Conservation (phyloP, 495 filamentous ascomycete genomes). For the Endocarpon pusillum region DNA sequence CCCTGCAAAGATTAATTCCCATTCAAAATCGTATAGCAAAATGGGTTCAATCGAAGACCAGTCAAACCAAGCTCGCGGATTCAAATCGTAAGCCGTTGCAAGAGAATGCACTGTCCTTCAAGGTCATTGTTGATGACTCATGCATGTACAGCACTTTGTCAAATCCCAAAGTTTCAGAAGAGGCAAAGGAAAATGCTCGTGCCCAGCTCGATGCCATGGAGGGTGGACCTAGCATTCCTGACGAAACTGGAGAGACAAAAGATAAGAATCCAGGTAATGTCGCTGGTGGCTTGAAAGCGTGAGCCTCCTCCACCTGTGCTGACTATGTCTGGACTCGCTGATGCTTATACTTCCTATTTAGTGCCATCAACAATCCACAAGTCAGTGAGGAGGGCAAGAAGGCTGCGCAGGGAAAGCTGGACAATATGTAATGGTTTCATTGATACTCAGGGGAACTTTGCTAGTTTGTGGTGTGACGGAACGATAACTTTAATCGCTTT, state of each 20-base stretch:
- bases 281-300: conserved; percentile 11
- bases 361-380: conserved; percentile 23
- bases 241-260: conserved; percentile 4
- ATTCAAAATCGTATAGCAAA: too few species aligned
- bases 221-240: not conserved
- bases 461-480: conserved; percentile 22
- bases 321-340: not conserved
- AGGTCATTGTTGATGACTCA: too few species aligned
- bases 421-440: conserved; percentile 11
- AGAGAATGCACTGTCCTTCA: too few species aligned
- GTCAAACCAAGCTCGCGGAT: too few species aligned
- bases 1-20: too few species aligned
- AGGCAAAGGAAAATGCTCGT: not conserved
- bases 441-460: too few species aligned
- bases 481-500: conserved; percentile 20
- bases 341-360: conserved; percentile 3
- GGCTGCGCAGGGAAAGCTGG: conserved; percentile 20
- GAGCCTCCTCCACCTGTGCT: not conserved
- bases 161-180: not conserved
- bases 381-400: conserved; percentile 24
- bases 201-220: not conserved
- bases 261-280: conserved; percentile 6
- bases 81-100: too few species aligned
- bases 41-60: too few species aligned
- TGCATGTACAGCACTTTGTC: not conserved